phyloP scores from a whole-genome alignment of 352 stramenopile species.

The Phytophthora macrochlamydospora region DNA sequence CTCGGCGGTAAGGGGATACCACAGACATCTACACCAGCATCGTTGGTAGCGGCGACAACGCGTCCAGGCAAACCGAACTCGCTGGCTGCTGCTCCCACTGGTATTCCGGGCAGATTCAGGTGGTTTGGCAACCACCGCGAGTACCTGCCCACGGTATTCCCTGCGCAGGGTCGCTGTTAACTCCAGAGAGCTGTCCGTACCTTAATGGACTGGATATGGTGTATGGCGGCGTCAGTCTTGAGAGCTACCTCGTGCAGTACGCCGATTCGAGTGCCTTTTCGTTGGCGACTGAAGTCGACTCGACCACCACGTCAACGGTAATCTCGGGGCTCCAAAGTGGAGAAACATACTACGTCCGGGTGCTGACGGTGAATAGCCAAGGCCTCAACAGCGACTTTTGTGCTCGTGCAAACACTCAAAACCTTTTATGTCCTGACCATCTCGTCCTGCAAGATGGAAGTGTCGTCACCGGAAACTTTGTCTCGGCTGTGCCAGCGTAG shows the following conservation, averaged over 20 bases:
- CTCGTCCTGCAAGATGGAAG: slow-evolving; percentile 66
- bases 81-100: slow-evolving; percentile 39
- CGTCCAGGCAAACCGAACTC: slow-evolving; percentile 73
- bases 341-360: slow-evolving; percentile 81
- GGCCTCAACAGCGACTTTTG: slow-evolving; percentile 79
- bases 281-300: slow-evolving; percentile 68
- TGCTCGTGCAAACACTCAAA: slow-evolving; percentile 49
- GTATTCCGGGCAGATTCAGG: slow-evolving; percentile 40
- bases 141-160: slow-evolving; percentile 73
- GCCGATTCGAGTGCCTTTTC: slow-evolving; percentile 67
- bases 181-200: slow-evolving; percentile 59
- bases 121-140: slow-evolving; percentile 69
- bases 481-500: slow-evolving; percentile 39
- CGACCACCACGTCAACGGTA: slow-evolving; percentile 62
- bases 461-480: slow-evolving; percentile 61
- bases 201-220: slow-evolving; percentile 86
- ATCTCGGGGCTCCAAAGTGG: slow-evolving; percentile 70
- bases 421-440: slow-evolving; percentile 75
- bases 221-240: slow-evolving; percentile 88
- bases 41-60: slow-evolving; percentile 56
- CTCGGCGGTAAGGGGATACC: slow-evolving; percentile 52
- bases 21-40: slow-evolving; percentile 57
- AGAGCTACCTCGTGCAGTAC: slow-evolving; percentile 95
- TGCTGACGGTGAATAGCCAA: slow-evolving; percentile 84
- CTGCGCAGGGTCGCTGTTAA: slow-evolving; percentile 62